phyloP scores from a whole-genome alignment of 1,284 basidiomycete genomes.

The Fomitopsis pinicola region DNA sequence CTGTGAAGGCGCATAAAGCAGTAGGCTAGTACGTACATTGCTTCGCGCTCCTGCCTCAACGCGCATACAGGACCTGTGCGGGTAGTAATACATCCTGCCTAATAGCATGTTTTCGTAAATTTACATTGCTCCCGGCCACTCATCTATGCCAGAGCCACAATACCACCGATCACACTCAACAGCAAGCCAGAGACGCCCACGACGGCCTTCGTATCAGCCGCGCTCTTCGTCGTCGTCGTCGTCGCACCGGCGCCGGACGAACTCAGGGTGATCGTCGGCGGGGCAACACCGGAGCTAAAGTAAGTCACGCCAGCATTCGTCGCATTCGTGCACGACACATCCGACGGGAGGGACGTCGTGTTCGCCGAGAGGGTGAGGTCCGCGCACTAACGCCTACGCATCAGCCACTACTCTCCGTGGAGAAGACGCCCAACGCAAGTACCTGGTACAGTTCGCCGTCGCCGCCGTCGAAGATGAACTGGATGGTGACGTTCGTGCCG shows the following conservation, averaged over 20 bases:
- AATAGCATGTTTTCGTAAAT: too few relatives aligned
- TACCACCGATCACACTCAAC: neutral
- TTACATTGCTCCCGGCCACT: too few relatives aligned
- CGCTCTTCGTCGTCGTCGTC: slow-evolving; percentile 14
- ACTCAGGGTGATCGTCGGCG: slow-evolving; percentile 9
- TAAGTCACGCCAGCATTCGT: slow-evolving; percentile 17
- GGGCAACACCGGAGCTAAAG: slow-evolving; percentile 2
- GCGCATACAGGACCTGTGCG: too few relatives aligned
- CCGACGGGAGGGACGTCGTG: slow-evolving; percentile 34
- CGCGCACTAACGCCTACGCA: slow-evolving; percentile 47
- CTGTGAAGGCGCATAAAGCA: too few relatives aligned
- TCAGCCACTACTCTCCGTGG: neutral
- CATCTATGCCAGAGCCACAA: neutral
- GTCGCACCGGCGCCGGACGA: slow-evolving; percentile 10
- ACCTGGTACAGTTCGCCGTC: slow-evolving; percentile 70
- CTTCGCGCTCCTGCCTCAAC: too few relatives aligned
- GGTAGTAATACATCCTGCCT: too few relatives aligned
- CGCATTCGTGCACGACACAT: slow-evolving; percentile 27
- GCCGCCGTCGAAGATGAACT: slow-evolving; percentile 60
- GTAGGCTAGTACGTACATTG: too few relatives aligned
- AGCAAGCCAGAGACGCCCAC: slow-evolving; percentile 12
- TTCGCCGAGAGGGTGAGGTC: slow-evolving; percentile 55
- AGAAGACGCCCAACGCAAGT: slow-evolving; percentile 9
- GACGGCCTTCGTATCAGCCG: slow-evolving; percentile 13
- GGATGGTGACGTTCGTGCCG: slow-evolving; percentile 57